Evolutionary conservation across 805 yeast species (phyloP).

Genomic region (Candida easanensis): DNA sequence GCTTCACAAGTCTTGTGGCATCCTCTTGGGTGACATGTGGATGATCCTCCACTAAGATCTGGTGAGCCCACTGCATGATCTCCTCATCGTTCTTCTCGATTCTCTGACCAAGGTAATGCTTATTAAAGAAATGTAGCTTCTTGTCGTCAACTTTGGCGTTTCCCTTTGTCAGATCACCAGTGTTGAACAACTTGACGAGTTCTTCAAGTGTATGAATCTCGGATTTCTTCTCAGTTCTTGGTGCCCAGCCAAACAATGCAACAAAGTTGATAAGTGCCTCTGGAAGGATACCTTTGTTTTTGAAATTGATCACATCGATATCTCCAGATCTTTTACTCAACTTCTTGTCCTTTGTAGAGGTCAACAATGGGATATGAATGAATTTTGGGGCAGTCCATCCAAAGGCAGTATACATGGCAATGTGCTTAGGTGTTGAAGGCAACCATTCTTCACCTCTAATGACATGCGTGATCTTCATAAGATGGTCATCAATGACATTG

Average conservation of each 20-base stretch:
- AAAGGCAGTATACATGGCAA: slow-evolving; percentile 81
- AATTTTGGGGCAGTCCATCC: slow-evolving; percentile 82
- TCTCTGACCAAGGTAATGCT: slow-evolving; percentile 52
- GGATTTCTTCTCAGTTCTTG: slow-evolving; percentile 46
- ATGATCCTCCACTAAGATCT: slow-evolving; percentile 18
- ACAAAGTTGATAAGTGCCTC: slow-evolving; percentile 87
- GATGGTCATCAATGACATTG: slow-evolving; percentile 90
- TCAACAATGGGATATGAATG: slow-evolving; percentile 87
- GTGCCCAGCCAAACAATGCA: slow-evolving; percentile 94
- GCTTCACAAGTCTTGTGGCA: slow-evolving; percentile 38
- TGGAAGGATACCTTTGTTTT: slow-evolving; percentile 65
- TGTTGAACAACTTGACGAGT: slow-evolving; percentile 52
- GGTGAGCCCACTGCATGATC: slow-evolving; percentile 33
- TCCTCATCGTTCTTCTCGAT: slow-evolving; percentile 37
- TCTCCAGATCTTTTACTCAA: slow-evolving; percentile 86
- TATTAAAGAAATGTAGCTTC: slow-evolving; percentile 77
- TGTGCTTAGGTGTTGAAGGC: slow-evolving; percentile 92
- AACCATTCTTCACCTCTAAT: slow-evolving; percentile 98
- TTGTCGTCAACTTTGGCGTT: slow-evolving; percentile 86
- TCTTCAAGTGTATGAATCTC: slow-evolving; percentile 54
- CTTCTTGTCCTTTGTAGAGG: slow-evolving; percentile 70
- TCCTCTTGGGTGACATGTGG: slow-evolving; percentile 29
- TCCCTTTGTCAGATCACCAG: slow-evolving; percentile 82
- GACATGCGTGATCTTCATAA: slow-evolving; percentile 91
- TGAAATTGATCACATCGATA: slow-evolving; percentile 61